Evolutionary conservation across 139 green algal genomes (phyloP).

Genomic region (Astrephomene gubernaculifera): DNA sequence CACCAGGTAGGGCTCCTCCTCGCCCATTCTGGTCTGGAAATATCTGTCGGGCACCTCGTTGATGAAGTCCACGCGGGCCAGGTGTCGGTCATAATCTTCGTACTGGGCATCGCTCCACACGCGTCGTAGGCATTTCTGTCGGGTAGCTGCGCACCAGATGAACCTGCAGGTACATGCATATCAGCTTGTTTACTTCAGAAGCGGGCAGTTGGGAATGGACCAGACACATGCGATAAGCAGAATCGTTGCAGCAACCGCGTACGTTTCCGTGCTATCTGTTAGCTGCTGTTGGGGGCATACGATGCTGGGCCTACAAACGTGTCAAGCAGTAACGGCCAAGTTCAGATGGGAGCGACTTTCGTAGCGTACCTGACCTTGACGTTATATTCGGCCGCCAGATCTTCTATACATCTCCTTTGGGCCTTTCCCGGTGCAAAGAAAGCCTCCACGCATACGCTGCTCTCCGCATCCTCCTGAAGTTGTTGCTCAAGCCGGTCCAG

Average conservation of each 20-base stretch:
- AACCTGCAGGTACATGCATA: too few species aligned
- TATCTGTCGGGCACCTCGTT: neutral
- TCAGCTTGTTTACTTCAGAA: too few species aligned
- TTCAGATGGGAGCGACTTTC: neutral
- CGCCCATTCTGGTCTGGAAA: neutral
- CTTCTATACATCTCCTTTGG: neutral
- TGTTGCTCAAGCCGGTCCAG: neutral
- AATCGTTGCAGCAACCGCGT: neutral
- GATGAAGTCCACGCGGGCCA: neutral
- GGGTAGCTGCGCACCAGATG: neutral
- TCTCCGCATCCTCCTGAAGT: neutral
- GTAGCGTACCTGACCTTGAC: neutral
- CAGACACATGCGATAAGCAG: neutral
- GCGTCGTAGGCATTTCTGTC: neutral
- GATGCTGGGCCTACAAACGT: neutral
- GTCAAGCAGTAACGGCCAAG: too few species aligned
- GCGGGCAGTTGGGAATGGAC: neutral
- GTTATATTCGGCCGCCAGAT: neutral
- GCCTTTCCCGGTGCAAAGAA: constrained; percentile 7
- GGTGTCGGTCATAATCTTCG: neutral
- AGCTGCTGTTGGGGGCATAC: too few species aligned
- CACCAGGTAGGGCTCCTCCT: neutral
- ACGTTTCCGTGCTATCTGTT: neutral
- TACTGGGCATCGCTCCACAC: neutral
- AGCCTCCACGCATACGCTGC: neutral